Evolutionary conservation across 176 grass and related monocot species (phyloP).

Genomic region (Lolium rigidum): DNA sequence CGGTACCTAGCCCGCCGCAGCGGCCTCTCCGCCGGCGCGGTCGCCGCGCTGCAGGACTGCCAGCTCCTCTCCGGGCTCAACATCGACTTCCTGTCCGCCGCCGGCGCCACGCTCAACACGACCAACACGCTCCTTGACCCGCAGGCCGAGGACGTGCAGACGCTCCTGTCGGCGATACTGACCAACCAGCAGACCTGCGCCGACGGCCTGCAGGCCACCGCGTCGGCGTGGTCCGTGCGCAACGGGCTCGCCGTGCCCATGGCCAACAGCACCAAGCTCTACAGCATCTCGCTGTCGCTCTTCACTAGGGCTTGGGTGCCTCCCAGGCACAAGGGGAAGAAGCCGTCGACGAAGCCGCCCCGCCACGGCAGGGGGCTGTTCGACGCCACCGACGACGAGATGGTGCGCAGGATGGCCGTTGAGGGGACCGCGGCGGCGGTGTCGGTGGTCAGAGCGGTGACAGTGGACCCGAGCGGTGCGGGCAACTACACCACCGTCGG

Average conservation of each 20-base stretch:
- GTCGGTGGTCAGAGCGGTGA: constrained; percentile 49
- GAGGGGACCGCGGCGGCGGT: constrained; percentile 47
- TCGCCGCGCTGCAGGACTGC: constrained; percentile 78
- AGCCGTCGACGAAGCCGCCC: constrained; percentile 27
- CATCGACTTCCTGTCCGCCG: constrained; percentile 80
- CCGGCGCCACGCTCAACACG: constrained; percentile 53
- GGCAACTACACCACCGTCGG: constrained; percentile 76
- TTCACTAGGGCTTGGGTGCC: constrained; percentile 88
- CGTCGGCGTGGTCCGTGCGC: constrained; percentile 80
- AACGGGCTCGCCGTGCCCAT: constrained; percentile 73
- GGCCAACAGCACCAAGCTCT: constrained; percentile 76
- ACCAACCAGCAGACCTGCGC: constrained; percentile 98
- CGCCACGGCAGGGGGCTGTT: constrained; percentile 55
- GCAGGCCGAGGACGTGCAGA: constrained; percentile 78
- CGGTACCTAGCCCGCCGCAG: constrained; percentile 57
- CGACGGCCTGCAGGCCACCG: constrained; percentile 79
- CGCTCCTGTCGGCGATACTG: constrained; percentile 83
- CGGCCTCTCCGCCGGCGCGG: constrained; percentile 54
- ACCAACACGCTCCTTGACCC: constrained; percentile 70
- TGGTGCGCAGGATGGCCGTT: constrained; percentile 51
- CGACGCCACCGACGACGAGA: constrained; percentile 52
- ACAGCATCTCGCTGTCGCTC: constrained; percentile 87
- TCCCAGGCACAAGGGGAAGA: constrained; percentile 36
- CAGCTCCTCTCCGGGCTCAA: constrained; percentile 77
- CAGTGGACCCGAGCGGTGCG: constrained; percentile 68